phyloP scores from a whole-genome alignment of 148 eudicot genomes.

The Vaccinium myrtillus region DNA sequence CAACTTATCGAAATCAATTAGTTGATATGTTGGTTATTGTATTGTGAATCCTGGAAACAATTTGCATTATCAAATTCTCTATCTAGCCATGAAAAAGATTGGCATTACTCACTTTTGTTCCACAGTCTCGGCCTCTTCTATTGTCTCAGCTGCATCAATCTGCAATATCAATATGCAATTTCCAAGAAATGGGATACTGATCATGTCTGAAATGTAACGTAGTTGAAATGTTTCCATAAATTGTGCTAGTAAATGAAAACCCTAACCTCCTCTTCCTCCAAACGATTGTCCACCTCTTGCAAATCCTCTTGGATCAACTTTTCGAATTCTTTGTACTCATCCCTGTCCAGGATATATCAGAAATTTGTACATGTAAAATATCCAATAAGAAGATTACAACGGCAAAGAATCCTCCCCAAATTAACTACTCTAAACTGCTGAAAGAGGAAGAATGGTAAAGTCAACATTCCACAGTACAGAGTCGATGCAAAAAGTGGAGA shows the following conservation, averaged over 20 bases:
- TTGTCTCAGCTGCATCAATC: slow-evolving; percentile 92
- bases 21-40: background rate
- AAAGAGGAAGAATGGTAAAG: background rate
- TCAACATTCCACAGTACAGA: background rate
- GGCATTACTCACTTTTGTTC: slow-evolving; percentile 66
- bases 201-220: background rate
- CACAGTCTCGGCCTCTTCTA: slow-evolving; percentile 80
- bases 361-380: slow-evolving; percentile 6
- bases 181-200: slow-evolving; percentile 1
- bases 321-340: slow-evolving; percentile 93
- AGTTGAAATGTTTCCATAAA: slow-evolving; percentile 1
- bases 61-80: background rate
- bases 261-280: slow-evolving; percentile 85
- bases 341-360: slow-evolving; percentile 46
- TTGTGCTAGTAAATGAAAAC: background rate
- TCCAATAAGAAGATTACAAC: background rate
- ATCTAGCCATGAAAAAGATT: background rate
- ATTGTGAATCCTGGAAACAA: background rate
- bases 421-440: background rate
- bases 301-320: slow-evolving; percentile 80
- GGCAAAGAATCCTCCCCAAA: background rate
- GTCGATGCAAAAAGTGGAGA: background rate
- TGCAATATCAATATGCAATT: slow-evolving; percentile 33
- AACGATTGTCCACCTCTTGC: slow-evolving; percentile 79
- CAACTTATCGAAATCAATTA: background rate